Conservation (phyloP, 2,329 filamentous ascomycete genomes). For the Westerdykella ornata region DNA sequence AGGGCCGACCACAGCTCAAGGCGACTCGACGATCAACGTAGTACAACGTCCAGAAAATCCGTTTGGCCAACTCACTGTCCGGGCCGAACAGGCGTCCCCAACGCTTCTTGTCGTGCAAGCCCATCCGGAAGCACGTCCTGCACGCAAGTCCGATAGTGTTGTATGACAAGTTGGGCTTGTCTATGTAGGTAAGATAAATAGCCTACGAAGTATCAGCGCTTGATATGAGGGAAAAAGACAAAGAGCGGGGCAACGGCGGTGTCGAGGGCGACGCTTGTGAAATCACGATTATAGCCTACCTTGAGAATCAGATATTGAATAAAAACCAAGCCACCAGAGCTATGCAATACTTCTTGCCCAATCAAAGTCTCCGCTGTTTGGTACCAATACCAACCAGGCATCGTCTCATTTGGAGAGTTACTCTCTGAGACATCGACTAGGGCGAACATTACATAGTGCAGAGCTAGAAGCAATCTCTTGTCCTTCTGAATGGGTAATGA, state of each 20-base stretch:
- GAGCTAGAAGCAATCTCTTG: constrained; percentile 22
- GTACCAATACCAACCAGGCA: constrained; percentile 27
- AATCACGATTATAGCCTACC: constrained; percentile 8
- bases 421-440: constrained; percentile 14
- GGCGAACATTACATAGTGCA: constrained; percentile 29
- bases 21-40: constrained; percentile 25
- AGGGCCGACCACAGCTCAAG: constrained; percentile 26
- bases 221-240: not conserved
- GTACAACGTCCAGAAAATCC: constrained; percentile 27
- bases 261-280: too few relatives aligned
- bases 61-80: constrained; percentile 19
- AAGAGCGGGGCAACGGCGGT: too few relatives aligned
- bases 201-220: constrained; percentile 15
- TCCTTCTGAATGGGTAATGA: constrained; percentile 9
- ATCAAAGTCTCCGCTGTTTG: constrained; percentile 23
- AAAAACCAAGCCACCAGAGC: constrained; percentile 17
- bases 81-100: constrained; percentile 11
- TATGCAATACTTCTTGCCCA: constrained; percentile 19
- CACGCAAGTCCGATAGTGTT: constrained; percentile 25
- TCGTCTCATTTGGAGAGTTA: constrained; percentile 6
- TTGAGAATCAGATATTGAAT: constrained; percentile 27
- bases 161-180: constrained; percentile 26
- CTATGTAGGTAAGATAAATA: constrained; percentile 19
- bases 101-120: constrained; percentile 22
- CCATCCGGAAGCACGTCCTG: constrained; percentile 23